phyloP scores from a whole-genome alignment of 208 protist species.

The Trypanosoma melophagium region DNA sequence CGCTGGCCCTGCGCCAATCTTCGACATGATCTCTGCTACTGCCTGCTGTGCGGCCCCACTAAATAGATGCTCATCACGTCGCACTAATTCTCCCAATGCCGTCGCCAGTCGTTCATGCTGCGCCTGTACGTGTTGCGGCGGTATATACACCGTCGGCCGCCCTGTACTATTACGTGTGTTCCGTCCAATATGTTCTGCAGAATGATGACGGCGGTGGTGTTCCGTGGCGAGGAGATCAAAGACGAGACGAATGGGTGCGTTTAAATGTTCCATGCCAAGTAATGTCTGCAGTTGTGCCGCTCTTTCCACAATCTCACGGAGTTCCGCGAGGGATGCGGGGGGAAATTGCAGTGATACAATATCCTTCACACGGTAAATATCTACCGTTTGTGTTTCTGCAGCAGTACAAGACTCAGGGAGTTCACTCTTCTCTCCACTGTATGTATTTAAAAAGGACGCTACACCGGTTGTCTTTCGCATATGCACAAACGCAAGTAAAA shows the following conservation, averaged over 20 bases:
- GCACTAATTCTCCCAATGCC: slow-evolving; percentile 37
- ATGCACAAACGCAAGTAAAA: slow-evolving; percentile 19
- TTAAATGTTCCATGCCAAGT: slow-evolving; percentile 53
- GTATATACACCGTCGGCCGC: slow-evolving; percentile 50
- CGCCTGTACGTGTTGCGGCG: slow-evolving; percentile 35
- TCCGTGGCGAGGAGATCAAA: slow-evolving; percentile 48
- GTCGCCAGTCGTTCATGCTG: slow-evolving; percentile 36
- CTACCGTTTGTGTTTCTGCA: background rate
- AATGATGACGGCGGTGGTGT: slow-evolving; percentile 20
- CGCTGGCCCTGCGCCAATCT: slow-evolving; percentile 48
- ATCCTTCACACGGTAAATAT: background rate
- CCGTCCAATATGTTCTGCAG: slow-evolving; percentile 11
- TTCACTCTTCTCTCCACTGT: background rate
- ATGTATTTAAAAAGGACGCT: slow-evolving; percentile 21
- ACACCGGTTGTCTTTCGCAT: slow-evolving; percentile 17
- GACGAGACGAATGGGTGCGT: slow-evolving; percentile 60
- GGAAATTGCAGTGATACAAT: background rate
- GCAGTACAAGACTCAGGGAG: no score
- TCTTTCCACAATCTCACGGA: slow-evolving; percentile 23
- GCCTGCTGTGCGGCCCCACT: slow-evolving; percentile 28
- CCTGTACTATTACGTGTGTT: background rate
- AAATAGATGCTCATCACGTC: slow-evolving; percentile 26
- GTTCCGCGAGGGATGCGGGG: background rate
- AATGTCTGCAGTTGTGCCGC: slow-evolving; percentile 48
- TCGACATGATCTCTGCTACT: slow-evolving; percentile 48